Evolutionary conservation across 1,284 basidiomycete species (phyloP).

Genomic region (Cryptococcus sp.): DNA sequence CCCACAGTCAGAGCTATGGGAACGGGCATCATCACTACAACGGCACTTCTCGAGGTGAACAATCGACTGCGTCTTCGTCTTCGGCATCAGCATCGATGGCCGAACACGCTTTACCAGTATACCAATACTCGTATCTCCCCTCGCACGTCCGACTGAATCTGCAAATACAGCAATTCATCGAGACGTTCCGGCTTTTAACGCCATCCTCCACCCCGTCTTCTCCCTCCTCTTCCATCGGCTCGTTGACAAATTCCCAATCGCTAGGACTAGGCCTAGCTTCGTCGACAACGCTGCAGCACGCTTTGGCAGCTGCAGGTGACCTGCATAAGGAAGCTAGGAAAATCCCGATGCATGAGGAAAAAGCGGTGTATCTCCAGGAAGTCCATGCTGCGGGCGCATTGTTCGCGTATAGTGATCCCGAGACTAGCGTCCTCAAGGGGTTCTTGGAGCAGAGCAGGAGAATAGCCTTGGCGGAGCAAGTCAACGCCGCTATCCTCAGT

Average conservation of each 20-base stretch:
- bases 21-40: not conserved
- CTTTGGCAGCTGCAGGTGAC: slow-evolving; percentile 39
- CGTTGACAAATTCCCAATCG: slow-evolving; percentile 23
- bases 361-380: slow-evolving; percentile 47
- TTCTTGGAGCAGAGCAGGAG: slow-evolving; percentile 49
- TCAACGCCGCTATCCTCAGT: slow-evolving; percentile 51
- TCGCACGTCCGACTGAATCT: slow-evolving; percentile 48
- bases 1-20: not conserved
- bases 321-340: slow-evolving; percentile 45
- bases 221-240: slow-evolving; percentile 27
- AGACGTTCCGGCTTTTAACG: slow-evolving; percentile 29
- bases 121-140: slow-evolving; percentile 29
- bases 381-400: slow-evolving; percentile 51
- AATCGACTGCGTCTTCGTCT: not conserved
- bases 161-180: slow-evolving; percentile 50
- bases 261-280: not conserved
- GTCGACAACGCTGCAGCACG: slow-evolving; percentile 27
- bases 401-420: slow-evolving; percentile 51
- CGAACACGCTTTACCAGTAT: slow-evolving; percentile 30
- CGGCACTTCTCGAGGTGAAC: too few relatives aligned
- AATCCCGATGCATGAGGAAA: slow-evolving; percentile 31
- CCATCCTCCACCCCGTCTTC: slow-evolving; percentile 34
- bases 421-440: slow-evolving; percentile 45
- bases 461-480: slow-evolving; percentile 47
- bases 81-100: not conserved